Percentiles rank a stretch among this genome's conserved stretches.
Evolutionary conservation across 371 early-diverging fungal species (phyloP).

Genomic region (Lichtheimia ornata): DNA sequence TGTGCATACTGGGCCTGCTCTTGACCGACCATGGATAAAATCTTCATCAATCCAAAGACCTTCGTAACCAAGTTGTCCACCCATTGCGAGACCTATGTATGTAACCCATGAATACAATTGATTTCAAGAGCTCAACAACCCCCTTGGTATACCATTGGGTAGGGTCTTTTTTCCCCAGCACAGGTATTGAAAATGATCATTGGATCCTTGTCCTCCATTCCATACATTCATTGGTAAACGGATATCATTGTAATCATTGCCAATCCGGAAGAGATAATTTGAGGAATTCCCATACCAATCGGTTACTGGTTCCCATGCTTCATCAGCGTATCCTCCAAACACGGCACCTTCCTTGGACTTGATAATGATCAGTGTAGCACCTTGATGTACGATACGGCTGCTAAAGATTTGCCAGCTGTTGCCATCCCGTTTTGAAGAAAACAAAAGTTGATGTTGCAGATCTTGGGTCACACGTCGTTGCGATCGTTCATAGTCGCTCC

Average conservation of each 20-base stretch:
- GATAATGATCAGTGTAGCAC: constrained; percentile 47
- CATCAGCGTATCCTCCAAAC: constrained; percentile 81
- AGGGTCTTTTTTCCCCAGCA: constrained; percentile 82
- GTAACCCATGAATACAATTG: not conserved
- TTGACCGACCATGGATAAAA: constrained; percentile 75
- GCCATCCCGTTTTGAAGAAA: constrained; percentile 60
- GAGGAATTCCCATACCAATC: constrained; percentile 73
- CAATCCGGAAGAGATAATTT: constrained; percentile 63
- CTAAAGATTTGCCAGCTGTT: constrained; percentile 69
- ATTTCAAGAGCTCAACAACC: not conserved
- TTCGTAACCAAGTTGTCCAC: constrained; percentile 84
- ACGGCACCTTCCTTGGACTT: constrained; percentile 51
- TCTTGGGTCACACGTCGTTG: constrained; percentile 15
- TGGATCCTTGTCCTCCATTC: constrained; percentile 53
- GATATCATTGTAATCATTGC: not conserved
- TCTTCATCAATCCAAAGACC: constrained; percentile 78
- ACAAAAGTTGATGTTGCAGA: constrained; percentile 41
- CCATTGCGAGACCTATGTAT: constrained; percentile 64
- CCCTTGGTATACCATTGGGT: constrained; percentile 67
- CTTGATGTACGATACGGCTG: constrained; percentile 47
- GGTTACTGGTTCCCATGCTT: constrained; percentile 57
- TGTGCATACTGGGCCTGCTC: constrained; percentile 68
- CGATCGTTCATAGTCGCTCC: constrained; percentile 23
- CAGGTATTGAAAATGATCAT: constrained; percentile 81
- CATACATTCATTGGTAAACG: constrained; percentile 17